Percentiles rank a stretch among this genome's conserved stretches.
Conservation (phyloP, 192 early-diverging fungal genomes). For the Backusella parvicylindrica region DNA sequence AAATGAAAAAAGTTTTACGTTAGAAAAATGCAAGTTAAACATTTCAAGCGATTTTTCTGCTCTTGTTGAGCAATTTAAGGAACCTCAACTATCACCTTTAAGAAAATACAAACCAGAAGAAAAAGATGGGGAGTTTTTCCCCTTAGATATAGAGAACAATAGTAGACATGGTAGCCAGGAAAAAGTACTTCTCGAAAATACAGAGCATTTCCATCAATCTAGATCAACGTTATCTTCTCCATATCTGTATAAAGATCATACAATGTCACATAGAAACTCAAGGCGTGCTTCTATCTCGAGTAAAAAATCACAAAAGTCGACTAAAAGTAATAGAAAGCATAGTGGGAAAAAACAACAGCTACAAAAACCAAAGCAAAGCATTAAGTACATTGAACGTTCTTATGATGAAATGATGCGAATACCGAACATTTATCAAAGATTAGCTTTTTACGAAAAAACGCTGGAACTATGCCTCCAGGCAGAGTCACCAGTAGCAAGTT, state of each 20-base stretch:
- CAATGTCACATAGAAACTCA: background rate
- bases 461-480: conserved; percentile 16
- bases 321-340: background rate
- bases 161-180: background rate
- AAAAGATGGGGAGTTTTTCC: background rate
- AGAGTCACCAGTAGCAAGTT: background rate
- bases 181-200: background rate
- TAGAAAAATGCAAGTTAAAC: background rate
- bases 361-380: background rate
- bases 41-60: background rate
- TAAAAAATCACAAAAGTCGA: background rate
- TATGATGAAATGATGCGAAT: conserved; percentile 33
- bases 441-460: conserved; percentile 26
- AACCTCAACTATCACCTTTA: background rate
- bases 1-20: background rate
- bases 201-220: background rate
- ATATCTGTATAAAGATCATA: background rate
- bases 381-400: conserved; percentile 3
- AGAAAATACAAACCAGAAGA: background rate
- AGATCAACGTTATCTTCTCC: background rate
- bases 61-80: background rate
- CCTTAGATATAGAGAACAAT: background rate
- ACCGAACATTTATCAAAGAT: conserved; percentile 16
- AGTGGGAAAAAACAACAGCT: background rate
- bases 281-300: conserved; percentile 3